These are phyloP conservation scores for Jamesozyma lodderae DNA, from an alignment of 805 yeast species.

Conservation along the genomic window DNA sequence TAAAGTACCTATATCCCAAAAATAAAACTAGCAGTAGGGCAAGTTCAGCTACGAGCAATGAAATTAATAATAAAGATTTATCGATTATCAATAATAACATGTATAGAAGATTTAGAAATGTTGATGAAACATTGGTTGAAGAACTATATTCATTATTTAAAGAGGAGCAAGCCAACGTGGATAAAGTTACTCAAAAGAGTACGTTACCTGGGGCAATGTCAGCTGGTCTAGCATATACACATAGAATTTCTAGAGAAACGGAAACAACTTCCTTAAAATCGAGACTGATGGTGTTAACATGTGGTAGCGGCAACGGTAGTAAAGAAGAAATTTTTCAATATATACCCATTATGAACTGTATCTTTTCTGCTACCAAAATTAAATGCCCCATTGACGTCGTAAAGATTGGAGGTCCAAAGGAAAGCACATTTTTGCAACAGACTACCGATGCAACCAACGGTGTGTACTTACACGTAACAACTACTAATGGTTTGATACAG, in stretches of 20 bases:
- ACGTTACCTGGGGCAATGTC: slow-evolving; percentile 72
- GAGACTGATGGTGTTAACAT: slow-evolving; percentile 46
- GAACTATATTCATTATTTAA: slow-evolving; percentile 43
- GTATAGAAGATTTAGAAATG: slow-evolving; percentile 75
- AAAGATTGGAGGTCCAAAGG: slow-evolving; percentile 43
- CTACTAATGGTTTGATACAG: slow-evolving; percentile 73
- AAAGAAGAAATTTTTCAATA: slow-evolving; percentile 74
- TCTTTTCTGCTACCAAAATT: slow-evolving; percentile 92
- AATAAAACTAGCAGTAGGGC: slow-evolving; percentile 13
- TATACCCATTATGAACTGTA: slow-evolving; percentile 89
- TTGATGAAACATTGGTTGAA: slow-evolving; percentile 64
- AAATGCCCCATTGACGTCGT: slow-evolving; percentile 85
- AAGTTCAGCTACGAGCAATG: neutral
- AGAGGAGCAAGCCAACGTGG: slow-evolving; percentile 21
- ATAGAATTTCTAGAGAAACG: slow-evolving; percentile 49
- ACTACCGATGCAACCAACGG: slow-evolving; percentile 95
- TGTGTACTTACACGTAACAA: slow-evolving; percentile 59
- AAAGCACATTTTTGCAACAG: slow-evolving; percentile 83
- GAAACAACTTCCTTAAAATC: slow-evolving; percentile 45
- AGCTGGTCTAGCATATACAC: slow-evolving; percentile 70
- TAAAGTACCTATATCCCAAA: slow-evolving; percentile 61
- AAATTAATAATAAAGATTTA: slow-evolving; percentile 12
- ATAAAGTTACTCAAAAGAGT: slow-evolving; percentile 34
- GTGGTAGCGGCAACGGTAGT: slow-evolving; percentile 38
- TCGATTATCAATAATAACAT: slow-evolving; percentile 46